Conservation (phyloP, 2,329 filamentous ascomycete genomes). For the Aspergillus caelatus region DNA sequence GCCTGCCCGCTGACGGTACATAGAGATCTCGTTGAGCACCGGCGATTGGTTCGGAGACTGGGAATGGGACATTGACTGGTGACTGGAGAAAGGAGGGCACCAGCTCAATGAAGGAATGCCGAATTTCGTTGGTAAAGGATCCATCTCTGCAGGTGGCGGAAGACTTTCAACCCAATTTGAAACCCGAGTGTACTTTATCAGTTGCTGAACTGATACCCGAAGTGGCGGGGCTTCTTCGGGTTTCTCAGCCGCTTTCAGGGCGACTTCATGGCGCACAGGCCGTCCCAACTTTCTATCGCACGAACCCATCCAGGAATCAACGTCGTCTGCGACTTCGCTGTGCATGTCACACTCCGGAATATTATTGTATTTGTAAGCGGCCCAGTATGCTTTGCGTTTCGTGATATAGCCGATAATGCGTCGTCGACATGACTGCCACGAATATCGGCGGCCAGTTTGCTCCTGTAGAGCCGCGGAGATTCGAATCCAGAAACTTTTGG, state of each 20-base stretch:
- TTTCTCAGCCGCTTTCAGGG: background rate
- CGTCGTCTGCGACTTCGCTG: slow-evolving; percentile 5
- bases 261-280: slow-evolving; percentile 3
- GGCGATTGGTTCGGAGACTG: slow-evolving; percentile 14
- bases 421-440: slow-evolving; percentile 33
- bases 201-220: slow-evolving; percentile 6
- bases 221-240: slow-evolving; percentile 7
- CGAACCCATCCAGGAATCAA: slow-evolving; percentile 20
- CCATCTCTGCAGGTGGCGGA: slow-evolving; percentile 15
- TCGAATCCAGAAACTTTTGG: slow-evolving; percentile 27
- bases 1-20: slow-evolving; percentile 11
- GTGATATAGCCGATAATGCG: slow-evolving; percentile 23
- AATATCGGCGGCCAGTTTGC: slow-evolving; percentile 27
- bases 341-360: slow-evolving; percentile 8
- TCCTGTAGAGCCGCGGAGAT: slow-evolving; percentile 20
- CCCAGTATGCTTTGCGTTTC: slow-evolving; percentile 17
- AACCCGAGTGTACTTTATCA: slow-evolving; percentile 14
- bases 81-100: background rate
- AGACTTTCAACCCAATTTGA: slow-evolving; percentile 15
- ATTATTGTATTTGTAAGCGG: slow-evolving; percentile 1
- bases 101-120: background rate
- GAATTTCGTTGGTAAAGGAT: slow-evolving; percentile 5
- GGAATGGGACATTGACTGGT: background rate
- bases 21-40: background rate
- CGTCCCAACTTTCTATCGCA: slow-evolving; percentile 4